Conservation (phyloP, 768 basidiomycete species). For the Pleurotus tuoliensis region DNA sequence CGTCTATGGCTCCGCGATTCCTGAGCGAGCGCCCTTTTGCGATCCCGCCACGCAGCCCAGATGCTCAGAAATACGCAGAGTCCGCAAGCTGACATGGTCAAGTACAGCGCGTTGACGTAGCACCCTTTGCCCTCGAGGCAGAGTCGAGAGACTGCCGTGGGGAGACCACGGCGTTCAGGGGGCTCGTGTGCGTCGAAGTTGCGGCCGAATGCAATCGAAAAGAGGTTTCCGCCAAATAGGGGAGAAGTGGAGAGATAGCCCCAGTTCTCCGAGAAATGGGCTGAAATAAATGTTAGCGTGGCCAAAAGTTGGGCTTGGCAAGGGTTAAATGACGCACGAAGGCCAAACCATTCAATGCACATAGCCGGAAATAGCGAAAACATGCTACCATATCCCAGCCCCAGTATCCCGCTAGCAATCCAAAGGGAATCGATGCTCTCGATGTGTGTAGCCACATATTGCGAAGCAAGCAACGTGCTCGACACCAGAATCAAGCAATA, state of each 20-base stretch:
- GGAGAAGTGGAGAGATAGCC: conserved; percentile 75
- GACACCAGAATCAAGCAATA: conserved; percentile 69
- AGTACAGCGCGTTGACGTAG: conserved; percentile 53
- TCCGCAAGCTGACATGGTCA: conserved; percentile 46
- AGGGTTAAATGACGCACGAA: conserved; percentile 47
- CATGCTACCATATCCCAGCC: conserved; percentile 65
- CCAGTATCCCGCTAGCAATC: conserved; percentile 54
- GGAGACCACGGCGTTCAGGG: neutral
- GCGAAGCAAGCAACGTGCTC: conserved; percentile 65
- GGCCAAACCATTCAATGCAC: conserved; percentile 84
- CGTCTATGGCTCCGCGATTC: neutral
- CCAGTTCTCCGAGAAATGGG: conserved; percentile 84
- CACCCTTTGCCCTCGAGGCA: conserved; percentile 58
- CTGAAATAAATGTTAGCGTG: conserved; percentile 24
- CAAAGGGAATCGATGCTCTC: conserved; percentile 63
- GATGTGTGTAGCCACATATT: conserved; percentile 52
- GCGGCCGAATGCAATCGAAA: conserved; percentile 79
- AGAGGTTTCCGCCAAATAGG: conserved; percentile 74
- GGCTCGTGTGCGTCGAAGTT: conserved; percentile 72
- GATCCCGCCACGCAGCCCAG: conserved; percentile 50
- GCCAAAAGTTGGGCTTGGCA: neutral
- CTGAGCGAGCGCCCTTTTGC: conserved; percentile 16
- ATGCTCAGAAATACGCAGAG: conserved; percentile 42
- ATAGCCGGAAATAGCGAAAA: conserved; percentile 78
- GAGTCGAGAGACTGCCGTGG: neutral